phyloP scores from a whole-genome alignment of 2,329 filamentous ascomycete species.

The Microdochium nivale region DNA sequence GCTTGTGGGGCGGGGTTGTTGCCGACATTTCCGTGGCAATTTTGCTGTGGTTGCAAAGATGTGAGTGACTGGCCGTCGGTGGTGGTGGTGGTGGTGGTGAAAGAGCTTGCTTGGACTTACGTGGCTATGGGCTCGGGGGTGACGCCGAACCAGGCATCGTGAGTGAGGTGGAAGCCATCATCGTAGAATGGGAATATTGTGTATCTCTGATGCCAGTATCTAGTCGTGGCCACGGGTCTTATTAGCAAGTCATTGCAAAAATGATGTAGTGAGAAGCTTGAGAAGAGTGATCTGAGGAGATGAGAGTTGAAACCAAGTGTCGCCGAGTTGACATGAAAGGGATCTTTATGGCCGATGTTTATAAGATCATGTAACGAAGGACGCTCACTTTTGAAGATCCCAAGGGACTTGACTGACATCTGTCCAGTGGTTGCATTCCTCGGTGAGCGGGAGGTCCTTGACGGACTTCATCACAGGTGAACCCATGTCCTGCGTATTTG shows the following conservation, averaged over 20 bases:
- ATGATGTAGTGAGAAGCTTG: background rate
- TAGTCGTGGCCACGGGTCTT: slow-evolving; percentile 21
- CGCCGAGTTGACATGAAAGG: too few relatives aligned
- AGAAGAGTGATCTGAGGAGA: background rate
- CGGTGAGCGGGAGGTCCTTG: slow-evolving; percentile 42
- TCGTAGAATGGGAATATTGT: slow-evolving; percentile 84
- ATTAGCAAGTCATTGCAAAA: background rate
- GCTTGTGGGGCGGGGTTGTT: background rate
- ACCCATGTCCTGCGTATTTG: background rate
- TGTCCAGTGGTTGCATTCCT: slow-evolving; percentile 68
- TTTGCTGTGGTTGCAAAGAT: background rate
- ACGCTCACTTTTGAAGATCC: slow-evolving; percentile 76
- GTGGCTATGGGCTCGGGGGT: slow-evolving; percentile 87
- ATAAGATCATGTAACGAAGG: too few relatives aligned
- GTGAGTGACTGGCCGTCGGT: background rate
- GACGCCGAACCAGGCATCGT: slow-evolving; percentile 93
- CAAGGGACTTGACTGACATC: slow-evolving; percentile 63
- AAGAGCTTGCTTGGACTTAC: slow-evolving; percentile 37
- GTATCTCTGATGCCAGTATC: slow-evolving; percentile 86
- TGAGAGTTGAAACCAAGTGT: too few relatives aligned
- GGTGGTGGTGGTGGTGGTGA: background rate
- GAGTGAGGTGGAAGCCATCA: slow-evolving; percentile 80
- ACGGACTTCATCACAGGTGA: slow-evolving; percentile 27
- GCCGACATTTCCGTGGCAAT: background rate
- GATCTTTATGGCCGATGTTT: too few relatives aligned